A percentile compares a stretch with the other conserved stretches of the same genome.
phyloP scores from a whole-genome alignment of 148 eudicot genomes.

The Spergularia marina region DNA sequence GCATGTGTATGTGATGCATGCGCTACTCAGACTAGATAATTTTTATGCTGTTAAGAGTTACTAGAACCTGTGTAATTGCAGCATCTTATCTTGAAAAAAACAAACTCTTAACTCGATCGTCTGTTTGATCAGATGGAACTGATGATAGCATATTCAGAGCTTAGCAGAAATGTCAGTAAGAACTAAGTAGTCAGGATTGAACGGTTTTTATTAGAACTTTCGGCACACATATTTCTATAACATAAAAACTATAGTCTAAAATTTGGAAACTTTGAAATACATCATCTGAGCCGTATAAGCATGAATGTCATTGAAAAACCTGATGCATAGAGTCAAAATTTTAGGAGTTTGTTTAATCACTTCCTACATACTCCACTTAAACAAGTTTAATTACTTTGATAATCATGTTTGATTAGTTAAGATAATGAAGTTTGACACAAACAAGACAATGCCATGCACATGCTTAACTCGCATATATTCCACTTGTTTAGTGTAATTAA shows the following conservation, averaged over 20 bases:
- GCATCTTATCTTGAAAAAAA: no score
- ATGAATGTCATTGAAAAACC: slow-evolving; percentile 17
- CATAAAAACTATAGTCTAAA: background rate
- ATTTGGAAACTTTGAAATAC: slow-evolving; percentile 11
- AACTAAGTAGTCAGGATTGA: no score
- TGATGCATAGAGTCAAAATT: slow-evolving; percentile 26
- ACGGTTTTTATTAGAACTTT: no score
- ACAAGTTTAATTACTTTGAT: slow-evolving; percentile 25
- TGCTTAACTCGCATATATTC: slow-evolving; percentile 32
- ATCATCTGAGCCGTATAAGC: slow-evolving; percentile 4
- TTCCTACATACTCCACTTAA: slow-evolving; percentile 1
- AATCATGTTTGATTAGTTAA: background rate
- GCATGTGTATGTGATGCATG: no score
- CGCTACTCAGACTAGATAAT: no score
- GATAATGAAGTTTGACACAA: slow-evolving; percentile 19
- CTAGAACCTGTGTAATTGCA: no score
- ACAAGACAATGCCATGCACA: slow-evolving; percentile 68
- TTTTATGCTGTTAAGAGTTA: no score
- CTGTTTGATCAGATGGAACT: no score
- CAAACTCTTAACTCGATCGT: no score
- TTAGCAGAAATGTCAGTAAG: no score
- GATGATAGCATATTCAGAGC: no score
- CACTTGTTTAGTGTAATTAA: slow-evolving; percentile 27
- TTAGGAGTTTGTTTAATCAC: background rate
- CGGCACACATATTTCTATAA: background rate